A percentile compares a stretch with the other conserved stretches of the same genome.
phyloP scores from a whole-genome alignment of 179 eudicot species.

The Silene noctiflora region DNA sequence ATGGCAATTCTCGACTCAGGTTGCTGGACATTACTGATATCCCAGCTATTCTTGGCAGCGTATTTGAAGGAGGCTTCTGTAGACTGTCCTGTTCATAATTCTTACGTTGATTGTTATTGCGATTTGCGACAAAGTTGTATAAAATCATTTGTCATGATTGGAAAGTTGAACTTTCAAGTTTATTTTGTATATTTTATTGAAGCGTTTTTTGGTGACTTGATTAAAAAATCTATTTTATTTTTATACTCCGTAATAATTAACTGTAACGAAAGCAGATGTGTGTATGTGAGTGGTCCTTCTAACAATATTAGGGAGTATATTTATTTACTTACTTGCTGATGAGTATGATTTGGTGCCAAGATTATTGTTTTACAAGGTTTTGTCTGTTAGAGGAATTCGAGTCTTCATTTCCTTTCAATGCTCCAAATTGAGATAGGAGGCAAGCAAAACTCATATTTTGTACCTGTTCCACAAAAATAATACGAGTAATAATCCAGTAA shows the following conservation, averaged over 20 bases:
- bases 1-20: background rate
- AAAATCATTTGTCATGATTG: background rate
- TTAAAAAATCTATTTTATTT: background rate
- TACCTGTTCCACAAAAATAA: no score
- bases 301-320: no score
- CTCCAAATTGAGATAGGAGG: no score
- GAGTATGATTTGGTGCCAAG: no score
- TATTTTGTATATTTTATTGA: background rate
- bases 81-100: constrained; percentile 8
- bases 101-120: background rate
- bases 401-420: no score
- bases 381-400: no score
- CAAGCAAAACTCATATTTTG: no score
- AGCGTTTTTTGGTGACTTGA: background rate
- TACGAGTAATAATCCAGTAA: no score
- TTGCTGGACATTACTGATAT: background rate
- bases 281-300: background rate
- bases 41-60: background rate
- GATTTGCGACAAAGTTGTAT: background rate
- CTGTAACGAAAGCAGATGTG: background rate
- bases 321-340: no score
- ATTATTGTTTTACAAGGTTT: no score
- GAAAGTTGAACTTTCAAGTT: background rate
- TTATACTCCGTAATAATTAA: background rate
- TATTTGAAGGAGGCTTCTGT: background rate